These are phyloP conservation scores for Rhodosporidiobolus sp. DNA, from an alignment of 768 basidiomycete genomes.

Conservation along the genomic window DNA sequence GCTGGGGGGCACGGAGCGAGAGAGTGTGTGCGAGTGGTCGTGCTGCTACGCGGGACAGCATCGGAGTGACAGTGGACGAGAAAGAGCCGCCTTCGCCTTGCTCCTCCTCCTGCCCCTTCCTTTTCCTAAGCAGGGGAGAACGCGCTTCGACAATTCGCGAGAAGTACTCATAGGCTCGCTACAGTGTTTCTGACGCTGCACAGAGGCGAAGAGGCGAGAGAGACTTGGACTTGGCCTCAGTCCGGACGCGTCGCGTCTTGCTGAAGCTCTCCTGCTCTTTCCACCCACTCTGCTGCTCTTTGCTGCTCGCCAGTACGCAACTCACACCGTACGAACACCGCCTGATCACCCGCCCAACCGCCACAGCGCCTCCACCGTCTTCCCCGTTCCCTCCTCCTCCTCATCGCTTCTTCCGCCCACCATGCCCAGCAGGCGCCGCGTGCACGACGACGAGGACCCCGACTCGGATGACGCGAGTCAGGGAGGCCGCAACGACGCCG, in stretches of 20 bases:
- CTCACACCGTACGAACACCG: too few species aligned
- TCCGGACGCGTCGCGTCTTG: background rate
- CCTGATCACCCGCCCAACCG: too few species aligned
- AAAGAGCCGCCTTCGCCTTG: background rate
- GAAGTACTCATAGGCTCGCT: background rate
- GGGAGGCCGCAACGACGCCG: constrained; percentile 11
- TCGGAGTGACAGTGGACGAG: background rate
- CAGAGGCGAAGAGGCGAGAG: too few species aligned
- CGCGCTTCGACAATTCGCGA: background rate
- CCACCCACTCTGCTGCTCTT: too few species aligned
- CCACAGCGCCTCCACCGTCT: background rate
- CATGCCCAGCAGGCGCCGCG: background rate
- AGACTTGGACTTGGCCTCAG: background rate
- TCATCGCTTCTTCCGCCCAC: too few species aligned
- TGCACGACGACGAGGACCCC: background rate
- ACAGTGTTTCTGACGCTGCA: background rate
- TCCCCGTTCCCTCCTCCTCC: background rate
- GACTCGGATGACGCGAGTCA: background rate
- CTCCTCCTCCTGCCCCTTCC: background rate
- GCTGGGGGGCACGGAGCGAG: background rate
- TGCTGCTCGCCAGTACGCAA: too few species aligned
- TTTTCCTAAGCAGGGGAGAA: background rate
- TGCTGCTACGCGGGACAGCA: background rate
- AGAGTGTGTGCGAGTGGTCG: background rate
- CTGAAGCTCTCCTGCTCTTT: background rate